Percentiles rank a stretch among this genome's conserved stretches.
Evolutionary conservation across 352 stramenopile species (phyloP).

Genomic region (Aphanomyces cochlioides): DNA sequence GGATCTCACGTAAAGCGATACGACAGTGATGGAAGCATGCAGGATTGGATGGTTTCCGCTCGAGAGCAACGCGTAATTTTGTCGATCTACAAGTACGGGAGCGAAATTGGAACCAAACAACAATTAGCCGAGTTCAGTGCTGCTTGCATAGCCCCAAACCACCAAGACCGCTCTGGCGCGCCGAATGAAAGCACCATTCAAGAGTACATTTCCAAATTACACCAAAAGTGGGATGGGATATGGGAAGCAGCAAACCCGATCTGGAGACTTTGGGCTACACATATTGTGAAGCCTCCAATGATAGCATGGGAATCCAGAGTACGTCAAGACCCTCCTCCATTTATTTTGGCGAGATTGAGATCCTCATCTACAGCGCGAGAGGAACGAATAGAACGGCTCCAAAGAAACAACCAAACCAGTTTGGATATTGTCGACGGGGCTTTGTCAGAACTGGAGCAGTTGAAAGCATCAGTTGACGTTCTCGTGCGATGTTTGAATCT

Average conservation of each 20-base stretch:
- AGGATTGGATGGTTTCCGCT: background rate
- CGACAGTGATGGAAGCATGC: background rate
- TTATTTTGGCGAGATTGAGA: background rate
- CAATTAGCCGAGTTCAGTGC: conserved; percentile 5
- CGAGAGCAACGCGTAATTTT: background rate
- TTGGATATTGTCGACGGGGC: background rate
- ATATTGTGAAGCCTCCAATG: background rate
- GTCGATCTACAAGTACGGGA: background rate
- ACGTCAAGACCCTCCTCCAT: background rate
- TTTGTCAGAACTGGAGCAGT: background rate
- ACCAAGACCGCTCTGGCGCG: background rate
- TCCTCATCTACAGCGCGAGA: background rate
- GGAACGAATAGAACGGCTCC: background rate
- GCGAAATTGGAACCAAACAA: background rate
- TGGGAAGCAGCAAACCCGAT: background rate
- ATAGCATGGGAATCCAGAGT: background rate
- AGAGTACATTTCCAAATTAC: conserved; percentile 1
- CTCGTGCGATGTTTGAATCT: background rate
- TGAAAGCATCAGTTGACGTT: background rate
- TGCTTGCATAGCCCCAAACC: background rate
- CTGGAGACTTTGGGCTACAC: background rate
- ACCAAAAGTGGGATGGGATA: background rate
- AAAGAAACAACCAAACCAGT: background rate
- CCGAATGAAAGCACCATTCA: background rate
- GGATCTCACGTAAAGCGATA: background rate